Conservation (phyloP, 2,329 filamentous ascomycete species). For the Phyllosticta capitalensis region DNA sequence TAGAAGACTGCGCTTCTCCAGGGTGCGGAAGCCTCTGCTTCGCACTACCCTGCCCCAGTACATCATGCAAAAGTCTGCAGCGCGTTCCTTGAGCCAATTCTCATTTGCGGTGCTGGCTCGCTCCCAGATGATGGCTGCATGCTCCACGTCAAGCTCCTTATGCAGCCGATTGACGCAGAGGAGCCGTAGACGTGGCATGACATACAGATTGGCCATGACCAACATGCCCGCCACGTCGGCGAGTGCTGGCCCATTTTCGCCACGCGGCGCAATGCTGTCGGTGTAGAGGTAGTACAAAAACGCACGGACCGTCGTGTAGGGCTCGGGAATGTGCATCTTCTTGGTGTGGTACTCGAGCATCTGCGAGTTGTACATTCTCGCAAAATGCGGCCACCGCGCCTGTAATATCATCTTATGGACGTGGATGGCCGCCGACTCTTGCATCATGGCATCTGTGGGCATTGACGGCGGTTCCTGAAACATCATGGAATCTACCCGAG, state of each 20-base stretch:
- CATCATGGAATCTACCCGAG: conserved; percentile 10
- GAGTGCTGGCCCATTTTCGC: conserved; percentile 47
- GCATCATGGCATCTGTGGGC: conserved; percentile 21
- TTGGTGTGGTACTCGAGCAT: conserved; percentile 98
- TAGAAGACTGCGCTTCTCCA: conserved; percentile 71
- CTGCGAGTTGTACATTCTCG: conserved; percentile 79
- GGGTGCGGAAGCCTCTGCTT: conserved; percentile 72
- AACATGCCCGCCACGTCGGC: conserved; percentile 86
- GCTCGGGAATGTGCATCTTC: conserved; percentile 95
- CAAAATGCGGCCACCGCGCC: conserved; percentile 94
- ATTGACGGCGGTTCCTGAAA: neutral
- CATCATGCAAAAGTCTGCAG: conserved; percentile 78
- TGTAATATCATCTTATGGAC: conserved; percentile 92
- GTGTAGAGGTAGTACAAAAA: conserved; percentile 97
- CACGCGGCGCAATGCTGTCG: conserved; percentile 59
- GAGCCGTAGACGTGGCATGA: conserved; percentile 84
- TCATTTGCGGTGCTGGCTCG: conserved; percentile 82
- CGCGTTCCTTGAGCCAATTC: conserved; percentile 84
- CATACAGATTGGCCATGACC: conserved; percentile 97
- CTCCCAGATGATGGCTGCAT: conserved; percentile 94
- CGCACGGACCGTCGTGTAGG: conserved; percentile 84
- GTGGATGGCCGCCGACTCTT: conserved; percentile 59
- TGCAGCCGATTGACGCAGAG: conserved; percentile 85
- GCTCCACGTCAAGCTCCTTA: conserved; percentile 85
- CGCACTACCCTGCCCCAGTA: conserved; percentile 94